Percentiles rank a stretch among this genome's conserved stretches.
These are phyloP conservation scores for California macrophylla DNA, from an alignment of 441 rosid genomes.

Conservation along the genomic window DNA sequence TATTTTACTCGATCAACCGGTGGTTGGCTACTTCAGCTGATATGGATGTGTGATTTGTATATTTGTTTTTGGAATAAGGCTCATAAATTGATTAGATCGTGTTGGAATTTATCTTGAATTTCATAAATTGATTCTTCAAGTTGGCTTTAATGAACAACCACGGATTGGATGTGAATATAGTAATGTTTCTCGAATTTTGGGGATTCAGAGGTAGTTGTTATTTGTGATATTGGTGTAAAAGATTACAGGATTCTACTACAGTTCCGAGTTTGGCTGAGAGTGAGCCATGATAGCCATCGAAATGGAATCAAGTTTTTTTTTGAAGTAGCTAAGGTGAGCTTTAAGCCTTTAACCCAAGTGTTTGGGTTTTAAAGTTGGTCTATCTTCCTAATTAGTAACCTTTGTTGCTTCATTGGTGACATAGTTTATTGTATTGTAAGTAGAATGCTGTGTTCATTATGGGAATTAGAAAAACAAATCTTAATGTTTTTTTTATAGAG, in stretches of 20 bases:
- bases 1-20: neutral
- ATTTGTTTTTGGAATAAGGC: neutral
- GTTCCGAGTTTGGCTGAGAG: neutral
- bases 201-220: neutral
- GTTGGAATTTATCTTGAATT: neutral
- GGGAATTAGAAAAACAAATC: neutral
- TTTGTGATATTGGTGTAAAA: neutral
- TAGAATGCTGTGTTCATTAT: neutral
- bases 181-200: neutral
- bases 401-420: neutral
- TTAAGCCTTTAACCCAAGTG: neutral
- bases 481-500: neutral
- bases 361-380: neutral
- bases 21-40: neutral
- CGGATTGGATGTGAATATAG: neutral
- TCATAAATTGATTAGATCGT: neutral
- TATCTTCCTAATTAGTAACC: neutral
- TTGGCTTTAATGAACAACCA: neutral
- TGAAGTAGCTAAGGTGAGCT: neutral
- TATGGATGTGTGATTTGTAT: neutral
- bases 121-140: neutral
- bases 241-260: neutral
- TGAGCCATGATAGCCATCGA: neutral
- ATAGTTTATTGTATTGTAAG: neutral
- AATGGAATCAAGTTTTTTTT: neutral